Evolutionary conservation across 768 basidiomycete genomes (phyloP).

Genomic region (Solioccasus polychromus): DNA sequence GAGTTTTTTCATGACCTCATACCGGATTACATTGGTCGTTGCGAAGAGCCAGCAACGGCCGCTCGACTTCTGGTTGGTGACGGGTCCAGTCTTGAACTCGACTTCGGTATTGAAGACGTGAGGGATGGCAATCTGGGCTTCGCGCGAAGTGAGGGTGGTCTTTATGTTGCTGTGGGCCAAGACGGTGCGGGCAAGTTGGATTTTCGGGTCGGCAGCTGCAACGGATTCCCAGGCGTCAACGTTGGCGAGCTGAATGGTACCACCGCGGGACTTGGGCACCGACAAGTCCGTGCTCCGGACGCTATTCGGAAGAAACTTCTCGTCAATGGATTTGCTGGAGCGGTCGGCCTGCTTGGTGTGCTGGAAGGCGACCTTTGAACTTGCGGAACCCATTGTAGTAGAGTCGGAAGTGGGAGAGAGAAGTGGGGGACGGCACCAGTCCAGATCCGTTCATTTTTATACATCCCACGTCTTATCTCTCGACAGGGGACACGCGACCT

Average conservation of each 20-base stretch:
- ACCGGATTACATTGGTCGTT: constrained; percentile 82
- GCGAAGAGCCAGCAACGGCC: constrained; percentile 97
- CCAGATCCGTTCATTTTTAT: constrained; percentile 22
- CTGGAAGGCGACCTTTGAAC: constrained; percentile 25
- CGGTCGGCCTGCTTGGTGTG: constrained; percentile 16
- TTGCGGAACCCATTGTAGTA: constrained; percentile 23
- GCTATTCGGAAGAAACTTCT: constrained; percentile 15
- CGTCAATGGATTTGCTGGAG: constrained; percentile 21
- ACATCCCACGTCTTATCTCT: constrained; percentile 23
- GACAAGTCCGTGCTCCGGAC: constrained; percentile 4
- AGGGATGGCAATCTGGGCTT: constrained; percentile 56
- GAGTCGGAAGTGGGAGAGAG: neutral
- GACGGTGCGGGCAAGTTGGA: constrained; percentile 73
- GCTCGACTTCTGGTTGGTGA: constrained; percentile 84
- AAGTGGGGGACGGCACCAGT: constrained; percentile 8
- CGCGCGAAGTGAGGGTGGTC: constrained; percentile 59
- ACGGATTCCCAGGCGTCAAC: constrained; percentile 66
- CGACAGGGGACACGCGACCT: constrained; percentile 11
- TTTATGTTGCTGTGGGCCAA: constrained; percentile 67
- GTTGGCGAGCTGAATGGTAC: constrained; percentile 56
- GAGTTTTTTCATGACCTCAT: constrained; percentile 80
- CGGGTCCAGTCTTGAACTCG: constrained; percentile 76
- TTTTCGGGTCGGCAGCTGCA: constrained; percentile 54
- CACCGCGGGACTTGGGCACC: constrained; percentile 47
- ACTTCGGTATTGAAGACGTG: constrained; percentile 84